Evolutionary conservation across 2,329 filamentous ascomycete genomes (phyloP), one percentile per base, ranked within the genome.

Genomic region (Arthroderma sp.): DNA sequence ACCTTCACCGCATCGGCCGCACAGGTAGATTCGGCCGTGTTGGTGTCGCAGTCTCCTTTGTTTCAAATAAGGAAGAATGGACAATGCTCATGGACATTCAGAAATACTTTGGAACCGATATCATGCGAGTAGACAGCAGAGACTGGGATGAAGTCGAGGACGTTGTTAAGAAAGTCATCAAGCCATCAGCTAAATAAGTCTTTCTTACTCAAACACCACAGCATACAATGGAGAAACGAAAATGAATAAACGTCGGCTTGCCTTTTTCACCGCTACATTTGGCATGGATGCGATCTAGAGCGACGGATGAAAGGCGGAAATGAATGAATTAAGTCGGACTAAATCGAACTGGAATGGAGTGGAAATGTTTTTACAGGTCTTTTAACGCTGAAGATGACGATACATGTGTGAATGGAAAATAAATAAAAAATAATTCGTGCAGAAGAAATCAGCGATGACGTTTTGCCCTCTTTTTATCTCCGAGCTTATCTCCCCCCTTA

Each of bases 11-110:
- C 69, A 98, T 98, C 65, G 93, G 93, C 61, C 89, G 93, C 68
- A 98, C 93, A 13, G 93, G 93, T 62, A 88, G 93, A 63, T 98
- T 98, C 66, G 93, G 93, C 58, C 91, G 91, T 71, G 90, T 97
- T 35, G 93, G 93, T 67, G 93, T 97, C 64, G 91, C 88, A 59
- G 91, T 98, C 69, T 94, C 87, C 63, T 96, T 98, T 66, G 88
- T 98, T 56, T 88, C 90, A 65, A 90, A 94, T 73, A 83, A 84
- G 68, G 81, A 81, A 64, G 93, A 89, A 70, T 97, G 84, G 79
- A 71, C 81, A 47, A 86, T 88, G 65, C 81, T 98, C 52, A 82
- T 83, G 64, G 74, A 81, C n/a, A 98, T 97, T 67, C 85, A 87
- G 59, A 74, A 79, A 13, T 85, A 87, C 70, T 96, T 94, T 72